phyloP scores from a whole-genome alignment of 129 eudicot genomes.

The Escallonia herrerae region DNA sequence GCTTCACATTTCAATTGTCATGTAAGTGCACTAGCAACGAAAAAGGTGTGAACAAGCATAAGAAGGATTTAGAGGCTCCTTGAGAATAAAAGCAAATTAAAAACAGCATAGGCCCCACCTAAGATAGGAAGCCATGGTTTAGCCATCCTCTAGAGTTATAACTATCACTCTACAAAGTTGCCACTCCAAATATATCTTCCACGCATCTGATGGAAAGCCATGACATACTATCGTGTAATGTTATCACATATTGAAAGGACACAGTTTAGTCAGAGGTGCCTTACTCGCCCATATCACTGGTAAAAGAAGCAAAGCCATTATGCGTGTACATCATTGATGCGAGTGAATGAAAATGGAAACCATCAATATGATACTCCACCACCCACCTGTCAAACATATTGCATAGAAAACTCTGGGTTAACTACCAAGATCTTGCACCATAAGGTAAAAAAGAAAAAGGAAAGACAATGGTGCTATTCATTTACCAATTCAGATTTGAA shows the following conservation, averaged over 20 bases:
- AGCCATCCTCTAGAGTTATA: too few relatives aligned
- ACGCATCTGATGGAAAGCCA: too few relatives aligned
- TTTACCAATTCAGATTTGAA: conserved; percentile 87
- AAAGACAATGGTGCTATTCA: conserved; percentile 6
- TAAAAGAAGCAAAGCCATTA: conserved; percentile 89
- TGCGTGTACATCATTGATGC: conserved; percentile 96
- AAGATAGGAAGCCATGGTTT: too few relatives aligned
- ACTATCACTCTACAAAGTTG: too few relatives aligned
- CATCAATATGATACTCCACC: conserved; percentile 87
- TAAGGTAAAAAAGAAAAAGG: conserved; percentile 4
- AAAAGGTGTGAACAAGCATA: too few relatives aligned
- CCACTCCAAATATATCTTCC: too few relatives aligned
- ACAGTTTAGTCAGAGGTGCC: conserved; percentile 21
- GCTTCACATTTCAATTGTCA: too few relatives aligned
- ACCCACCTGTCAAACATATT: conserved; percentile 75
- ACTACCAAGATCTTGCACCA: background rate
- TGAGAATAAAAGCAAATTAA: too few relatives aligned
- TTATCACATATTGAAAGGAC: background rate
- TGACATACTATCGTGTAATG: too few relatives aligned
- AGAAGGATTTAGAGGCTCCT: too few relatives aligned
- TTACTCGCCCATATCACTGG: conserved; percentile 97
- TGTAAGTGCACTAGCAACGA: too few relatives aligned
- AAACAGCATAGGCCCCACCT: too few relatives aligned
- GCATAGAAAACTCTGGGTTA: background rate
- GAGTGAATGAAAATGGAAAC: conserved; percentile 87